Evolutionary conservation across 257 asterid species (phyloP), one percentile per base, ranked within the genome.

Genomic region (Gentiana straminea): DNA sequence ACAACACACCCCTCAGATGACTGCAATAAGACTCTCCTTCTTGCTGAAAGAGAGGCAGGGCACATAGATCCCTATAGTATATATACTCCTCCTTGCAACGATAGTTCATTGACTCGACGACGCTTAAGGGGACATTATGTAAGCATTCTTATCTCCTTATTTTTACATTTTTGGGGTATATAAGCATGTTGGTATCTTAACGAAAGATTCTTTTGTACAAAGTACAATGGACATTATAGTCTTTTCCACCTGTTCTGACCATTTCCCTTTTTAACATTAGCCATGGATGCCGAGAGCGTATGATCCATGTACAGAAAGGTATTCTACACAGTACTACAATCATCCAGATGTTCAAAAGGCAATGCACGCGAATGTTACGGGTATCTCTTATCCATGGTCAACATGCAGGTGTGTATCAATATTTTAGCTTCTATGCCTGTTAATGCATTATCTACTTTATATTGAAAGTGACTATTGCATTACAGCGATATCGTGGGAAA

Each of bases 271-370:
- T 52, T 24, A 63, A 61, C 62, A 24, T 55, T 69, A 92, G 99
- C 97, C 97, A 57, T 84, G 94, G 97, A 77, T 86, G 96, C 79
- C 77, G 45, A 76, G 94, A 76, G 99, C 84, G 36, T 89, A 88
- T 15, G 99, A 92, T 61, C 99, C 97, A 2, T 92, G 99, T 64
- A 81, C 99, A 0, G 97, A 84, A 52, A 84, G 85, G 55, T 76
- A 89, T 66, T 74, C 99, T 1, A 51, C 70, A 35, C 61, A 68
- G 13, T 92, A 92, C 77, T 88, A 81, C 75, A 92, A 92, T 77
- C 84, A 66, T 68, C 89, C 93, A 13, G 87, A 84, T 60, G 99
- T 92, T 64, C 99, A 92, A 58, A 77, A 73, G 64, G 99, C 97
- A 7, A 58, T 92, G 45, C 99, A 92, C 36, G 96, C 99, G 57